Percentiles rank a stretch among this genome's conserved stretches.
Conservation (phyloP, 1,284 basidiomycete genomes). For the Exobasidium rhododendri region DNA sequence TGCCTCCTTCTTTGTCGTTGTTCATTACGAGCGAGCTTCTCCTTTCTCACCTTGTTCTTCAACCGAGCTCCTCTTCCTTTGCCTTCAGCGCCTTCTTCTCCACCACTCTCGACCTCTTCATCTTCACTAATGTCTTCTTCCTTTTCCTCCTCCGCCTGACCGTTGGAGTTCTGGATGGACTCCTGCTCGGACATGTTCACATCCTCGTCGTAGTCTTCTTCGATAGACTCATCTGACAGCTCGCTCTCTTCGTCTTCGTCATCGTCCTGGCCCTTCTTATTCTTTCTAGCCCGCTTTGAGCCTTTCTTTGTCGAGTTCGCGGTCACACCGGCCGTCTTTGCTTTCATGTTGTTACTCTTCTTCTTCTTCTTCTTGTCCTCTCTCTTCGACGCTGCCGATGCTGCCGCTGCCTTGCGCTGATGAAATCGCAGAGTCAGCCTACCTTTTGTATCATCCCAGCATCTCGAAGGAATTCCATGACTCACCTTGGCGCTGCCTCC, state of each 20-base stretch:
- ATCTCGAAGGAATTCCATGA: neutral
- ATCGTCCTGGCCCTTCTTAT: conserved; percentile 8
- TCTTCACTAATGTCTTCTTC: conserved; percentile 2
- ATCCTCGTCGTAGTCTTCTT: neutral
- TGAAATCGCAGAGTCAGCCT: neutral
- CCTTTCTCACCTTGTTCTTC: neutral
- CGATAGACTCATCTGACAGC: neutral
- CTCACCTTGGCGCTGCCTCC: too few relatives aligned
- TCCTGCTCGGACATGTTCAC: conserved; percentile 16
- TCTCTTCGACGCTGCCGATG: neutral
- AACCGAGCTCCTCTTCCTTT: conserved; percentile 16
- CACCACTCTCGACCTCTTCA: conserved; percentile 16
- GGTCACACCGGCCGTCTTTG: too few relatives aligned
- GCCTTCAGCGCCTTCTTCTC: conserved; percentile 18
- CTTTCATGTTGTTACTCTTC: too few relatives aligned
- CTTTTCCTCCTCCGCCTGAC: neutral
- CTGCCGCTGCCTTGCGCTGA: neutral
- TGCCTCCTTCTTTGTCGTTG: conserved; percentile 10
- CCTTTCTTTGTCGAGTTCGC: too few relatives aligned
- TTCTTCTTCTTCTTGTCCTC: neutral
- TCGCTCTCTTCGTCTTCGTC: conserved; percentile 13
- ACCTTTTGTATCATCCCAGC: too few relatives aligned
- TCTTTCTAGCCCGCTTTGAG: neutral
- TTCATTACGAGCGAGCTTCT: conserved; percentile 9
- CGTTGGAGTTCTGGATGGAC: conserved; percentile 14